Percentiles rank a stretch among this genome's conserved stretches.
Evolutionary conservation across 192 early-diverging fungal species (phyloP).

Genomic region (Allomyces javanicus): DNA sequence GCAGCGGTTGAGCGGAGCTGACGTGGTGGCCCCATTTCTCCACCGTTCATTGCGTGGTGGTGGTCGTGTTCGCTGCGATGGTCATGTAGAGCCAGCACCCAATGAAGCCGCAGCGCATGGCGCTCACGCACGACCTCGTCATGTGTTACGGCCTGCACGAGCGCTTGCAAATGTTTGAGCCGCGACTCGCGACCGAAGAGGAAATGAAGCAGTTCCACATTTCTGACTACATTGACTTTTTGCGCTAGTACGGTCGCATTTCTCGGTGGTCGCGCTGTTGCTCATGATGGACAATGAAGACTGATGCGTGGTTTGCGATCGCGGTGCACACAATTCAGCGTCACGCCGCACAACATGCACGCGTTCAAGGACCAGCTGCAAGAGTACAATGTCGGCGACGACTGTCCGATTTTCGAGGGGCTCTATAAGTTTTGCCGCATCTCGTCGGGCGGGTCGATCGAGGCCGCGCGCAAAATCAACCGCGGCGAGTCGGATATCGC

Average conservation of each 20-base stretch:
- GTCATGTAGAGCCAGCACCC: conserved; percentile 24
- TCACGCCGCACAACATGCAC: conserved; percentile 45
- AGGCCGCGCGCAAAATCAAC: conserved; percentile 42
- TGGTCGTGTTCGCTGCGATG: background rate
- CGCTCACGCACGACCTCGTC: conserved; percentile 86
- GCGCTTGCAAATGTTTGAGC: conserved; percentile 71
- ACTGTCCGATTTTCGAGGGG: conserved; percentile 94
- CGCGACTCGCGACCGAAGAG: conserved; percentile 61
- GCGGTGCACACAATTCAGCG: conserved; percentile 3
- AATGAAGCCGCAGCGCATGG: conserved; percentile 83
- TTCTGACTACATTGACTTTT: conserved; percentile 94
- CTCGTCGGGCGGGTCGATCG: conserved; percentile 77
- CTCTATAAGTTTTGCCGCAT: conserved; percentile 87
- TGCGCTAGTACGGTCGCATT: conserved; percentile 14
- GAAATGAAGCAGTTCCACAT: conserved; percentile 91
- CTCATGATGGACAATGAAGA: background rate
- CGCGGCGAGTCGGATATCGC: conserved; percentile 40
- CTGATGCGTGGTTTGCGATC: too few species aligned
- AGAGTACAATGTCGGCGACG: conserved; percentile 87
- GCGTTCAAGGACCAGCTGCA: conserved; percentile 30
- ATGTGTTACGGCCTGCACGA: conserved; percentile 80
- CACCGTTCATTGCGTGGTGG: background rate
- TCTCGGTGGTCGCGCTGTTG: background rate
- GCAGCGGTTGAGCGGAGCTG: too few species aligned
- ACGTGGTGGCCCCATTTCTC: too few species aligned